Base-by-base conservation (phyloP, 2,329 filamentous ascomycete species). In the Dactylellina haptotyla region DNA sequence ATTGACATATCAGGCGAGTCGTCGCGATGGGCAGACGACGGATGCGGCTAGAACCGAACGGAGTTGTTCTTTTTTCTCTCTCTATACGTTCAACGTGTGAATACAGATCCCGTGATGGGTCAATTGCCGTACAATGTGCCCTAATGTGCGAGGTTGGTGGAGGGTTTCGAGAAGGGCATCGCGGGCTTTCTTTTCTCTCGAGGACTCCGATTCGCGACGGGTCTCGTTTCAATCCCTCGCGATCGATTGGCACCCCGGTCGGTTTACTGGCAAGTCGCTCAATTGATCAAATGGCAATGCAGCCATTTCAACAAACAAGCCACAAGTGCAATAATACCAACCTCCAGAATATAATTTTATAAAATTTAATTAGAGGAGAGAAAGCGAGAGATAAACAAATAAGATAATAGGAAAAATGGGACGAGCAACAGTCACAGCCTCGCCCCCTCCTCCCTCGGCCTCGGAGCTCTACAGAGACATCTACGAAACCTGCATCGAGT, bases 401-500 rank as follows among this genome's bases (percentile, higher is more conserved):
- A 28, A 51, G 10, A 50, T 41, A 14, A 20, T 41, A 41, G 4
- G 5, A 9, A 16, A 41, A 6, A 41, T 5, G 9, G 18, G 14
- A 16, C 14, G 14, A 16, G 37, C 41, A 34, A 48, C 43, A 16
- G 37, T 32, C 10, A 53, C 32, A 2, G 26, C 41, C 20, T 34
- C 62, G 8, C 41, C 30, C 25, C 62, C 62, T 10, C 51, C 53
- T n/a, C n/a, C 23, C 5, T 48, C 20, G 1, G 43, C 53, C 20
- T 51, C 43, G 14, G 20, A 23, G 16, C 45, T 67, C 32, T 67
- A 53, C 26, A 30, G 26, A 16, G 25, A 30, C 2, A 43, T 67
- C 16, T 45, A 67, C 45, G 25, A 28, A 14, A 67, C 53, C 3
- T 53, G 54, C 26, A 54, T 54, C 37, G 12, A 50, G 4, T 69